These are phyloP conservation scores for Acanthamoeba royreba DNA, from an alignment of 208 protist genomes.

Conservation along the genomic window DNA sequence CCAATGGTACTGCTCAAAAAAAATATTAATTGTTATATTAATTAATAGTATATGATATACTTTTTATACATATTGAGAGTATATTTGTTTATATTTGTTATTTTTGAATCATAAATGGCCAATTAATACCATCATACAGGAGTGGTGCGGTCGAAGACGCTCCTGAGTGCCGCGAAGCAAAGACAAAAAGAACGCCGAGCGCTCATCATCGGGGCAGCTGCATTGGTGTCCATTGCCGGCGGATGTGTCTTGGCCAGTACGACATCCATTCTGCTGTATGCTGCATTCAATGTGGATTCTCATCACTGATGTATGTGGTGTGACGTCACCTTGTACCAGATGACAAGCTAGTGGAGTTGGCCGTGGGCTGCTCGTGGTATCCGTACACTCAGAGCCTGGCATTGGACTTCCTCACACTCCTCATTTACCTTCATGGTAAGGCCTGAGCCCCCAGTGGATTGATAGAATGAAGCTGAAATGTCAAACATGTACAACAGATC, in stretches of 20 bases:
- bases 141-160: not conserved
- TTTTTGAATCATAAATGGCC: not conserved
- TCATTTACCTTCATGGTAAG: not conserved
- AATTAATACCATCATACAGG: not conserved
- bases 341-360: not conserved
- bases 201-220: not conserved
- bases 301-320: no score
- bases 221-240: not conserved
- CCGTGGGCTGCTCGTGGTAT: not conserved
- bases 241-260: not conserved
- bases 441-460: no score
- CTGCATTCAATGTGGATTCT: no score
- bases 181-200: not conserved
- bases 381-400: not conserved
- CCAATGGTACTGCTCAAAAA: no score
- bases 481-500: no score
- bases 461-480: no score
- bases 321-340: no score
- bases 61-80: no score
- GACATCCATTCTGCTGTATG: not conserved
- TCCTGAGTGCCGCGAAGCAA: not conserved
- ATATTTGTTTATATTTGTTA: no score
- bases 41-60: no score
- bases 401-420: not conserved
- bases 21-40: no score